Evolutionary conservation across 805 yeast genomes (phyloP), one percentile per base, ranked within the genome.

Genomic region (baker's yeast (Saccharomyces cerevisiae)): DNA sequence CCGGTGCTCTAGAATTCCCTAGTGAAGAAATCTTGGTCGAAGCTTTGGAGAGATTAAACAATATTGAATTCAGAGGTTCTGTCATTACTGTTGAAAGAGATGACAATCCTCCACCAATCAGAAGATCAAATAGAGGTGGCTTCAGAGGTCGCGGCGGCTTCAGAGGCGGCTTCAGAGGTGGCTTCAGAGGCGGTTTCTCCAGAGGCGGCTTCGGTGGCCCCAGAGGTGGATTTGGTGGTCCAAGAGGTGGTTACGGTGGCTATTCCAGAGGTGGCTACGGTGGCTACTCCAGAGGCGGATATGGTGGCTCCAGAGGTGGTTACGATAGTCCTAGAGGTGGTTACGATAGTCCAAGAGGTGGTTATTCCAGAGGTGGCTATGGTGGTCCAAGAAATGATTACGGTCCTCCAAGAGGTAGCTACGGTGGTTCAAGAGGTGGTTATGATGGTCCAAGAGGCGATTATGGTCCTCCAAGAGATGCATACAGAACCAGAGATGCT

Each of bases 51-150:
- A 81, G 84, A 67, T 77, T 88, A 65, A 88, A 88, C 70, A 84
- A 82, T 61, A 75, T 81, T 56, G 85, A 86, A 57, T 82, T 79
- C 73, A 84, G 84, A 68, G 94, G 94, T 63, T 70, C 82, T 52
- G 75, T 81, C 56, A 75, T 89, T 55, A 73, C 82, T 51, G 88
- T 87, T 56, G 96, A 89, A 73, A 89, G 85, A 71, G 97, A 89
- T 63, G 79, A 76, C 63, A 71, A 69, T 71, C 79, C 74, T 64
- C 81, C 79, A 58, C 75, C 79, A 61, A 70, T 76, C 54, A 74
- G 79, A 65, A 70, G 73, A 61, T 79, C 80, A 51, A 72, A 74
- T 49, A 65, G 75, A 68, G 79, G 78, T 61, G 78, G 77, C 55
- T 72, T 73, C 57, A 68, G 77, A 55, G 77, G 79, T 61, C 70